A percentile compares a stretch with the other conserved stretches of the same genome.
Conservation (phyloP, 2,329 filamentous ascomycete genomes). For the Trichoderma sp. region DNA sequence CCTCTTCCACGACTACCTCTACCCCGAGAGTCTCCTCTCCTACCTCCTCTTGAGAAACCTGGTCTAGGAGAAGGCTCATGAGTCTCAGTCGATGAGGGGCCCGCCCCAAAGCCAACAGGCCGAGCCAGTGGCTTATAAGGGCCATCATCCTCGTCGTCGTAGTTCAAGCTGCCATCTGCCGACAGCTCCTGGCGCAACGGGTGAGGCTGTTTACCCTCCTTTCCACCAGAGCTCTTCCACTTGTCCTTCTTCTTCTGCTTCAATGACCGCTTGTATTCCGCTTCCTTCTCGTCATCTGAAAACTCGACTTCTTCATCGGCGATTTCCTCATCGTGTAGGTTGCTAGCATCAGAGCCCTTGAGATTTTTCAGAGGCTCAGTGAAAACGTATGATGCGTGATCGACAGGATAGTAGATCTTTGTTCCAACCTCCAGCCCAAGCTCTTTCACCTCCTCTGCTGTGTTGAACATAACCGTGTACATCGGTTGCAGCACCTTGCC, state of each 20-base stretch:
- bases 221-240: conserved; percentile 39
- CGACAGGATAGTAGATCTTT: conserved; percentile 74
- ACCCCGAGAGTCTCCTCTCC: conserved; percentile 47
- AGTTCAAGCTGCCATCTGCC: conserved; percentile 53
- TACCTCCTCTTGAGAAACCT: conserved; percentile 39
- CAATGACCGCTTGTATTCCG: conserved; percentile 68
- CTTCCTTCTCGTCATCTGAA: conserved; percentile 93
- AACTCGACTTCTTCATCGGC: conserved; percentile 87
- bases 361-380: conserved; percentile 74
- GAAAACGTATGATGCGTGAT: conserved; percentile 80
- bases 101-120: conserved; percentile 60
- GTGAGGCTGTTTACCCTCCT: conserved; percentile 40
- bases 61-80: conserved; percentile 35
- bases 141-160: conserved; percentile 66
- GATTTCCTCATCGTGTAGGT: conserved; percentile 90
- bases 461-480: conserved; percentile 77
- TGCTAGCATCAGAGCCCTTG: conserved; percentile 92
- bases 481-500: conserved; percentile 82
- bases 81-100: conserved; percentile 42
- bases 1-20: conserved; percentile 42
- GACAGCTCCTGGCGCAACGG: conserved; percentile 41
- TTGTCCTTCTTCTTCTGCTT: conserved; percentile 64
- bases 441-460: conserved; percentile 63
- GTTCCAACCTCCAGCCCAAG: conserved; percentile 66
- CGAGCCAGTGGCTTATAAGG: conserved; percentile 70